Evolutionary conservation across 176 grass and related monocot genomes (phyloP).

Genomic region (Zoysia pacifica): DNA sequence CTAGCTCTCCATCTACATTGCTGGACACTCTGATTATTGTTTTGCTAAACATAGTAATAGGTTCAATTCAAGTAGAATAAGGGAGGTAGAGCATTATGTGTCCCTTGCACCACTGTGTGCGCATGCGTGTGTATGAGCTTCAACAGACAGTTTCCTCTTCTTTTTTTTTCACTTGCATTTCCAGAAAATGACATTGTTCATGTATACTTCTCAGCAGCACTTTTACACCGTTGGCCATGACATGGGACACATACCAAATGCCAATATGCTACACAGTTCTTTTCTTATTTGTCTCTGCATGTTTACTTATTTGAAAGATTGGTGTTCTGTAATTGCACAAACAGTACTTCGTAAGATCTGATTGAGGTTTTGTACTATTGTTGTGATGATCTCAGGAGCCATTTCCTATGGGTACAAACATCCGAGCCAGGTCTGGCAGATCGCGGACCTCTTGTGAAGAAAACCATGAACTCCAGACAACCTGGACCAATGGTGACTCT

Average conservation of each 20-base stretch:
- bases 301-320: neutral
- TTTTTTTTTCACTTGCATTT: neutral
- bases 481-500: constrained; percentile 40
- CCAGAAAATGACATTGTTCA: neutral
- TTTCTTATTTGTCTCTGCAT: too few relatives aligned
- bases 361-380: constrained; percentile 1
- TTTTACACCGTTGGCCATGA: neutral
- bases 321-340: neutral
- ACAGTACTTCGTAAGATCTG: neutral
- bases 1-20: constrained; percentile 4
- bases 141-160: neutral
- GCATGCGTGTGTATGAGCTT: neutral
- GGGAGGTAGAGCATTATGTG: neutral
- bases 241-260: too few relatives aligned
- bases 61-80: neutral
- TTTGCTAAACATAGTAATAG: neutral
- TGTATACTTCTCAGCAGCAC: constrained; percentile 6
- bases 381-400: constrained; percentile 65
- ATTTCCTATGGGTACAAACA: constrained; percentile 82
- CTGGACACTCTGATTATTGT: neutral
- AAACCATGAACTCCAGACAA: constrained; percentile 56
- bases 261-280: too few relatives aligned
- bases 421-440: constrained; percentile 79
- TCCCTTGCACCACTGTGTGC: neutral
- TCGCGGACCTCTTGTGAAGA: constrained; percentile 62